phyloP scores from a whole-genome alignment of 2,329 filamentous ascomycete species.

The Thelonectria olida region DNA sequence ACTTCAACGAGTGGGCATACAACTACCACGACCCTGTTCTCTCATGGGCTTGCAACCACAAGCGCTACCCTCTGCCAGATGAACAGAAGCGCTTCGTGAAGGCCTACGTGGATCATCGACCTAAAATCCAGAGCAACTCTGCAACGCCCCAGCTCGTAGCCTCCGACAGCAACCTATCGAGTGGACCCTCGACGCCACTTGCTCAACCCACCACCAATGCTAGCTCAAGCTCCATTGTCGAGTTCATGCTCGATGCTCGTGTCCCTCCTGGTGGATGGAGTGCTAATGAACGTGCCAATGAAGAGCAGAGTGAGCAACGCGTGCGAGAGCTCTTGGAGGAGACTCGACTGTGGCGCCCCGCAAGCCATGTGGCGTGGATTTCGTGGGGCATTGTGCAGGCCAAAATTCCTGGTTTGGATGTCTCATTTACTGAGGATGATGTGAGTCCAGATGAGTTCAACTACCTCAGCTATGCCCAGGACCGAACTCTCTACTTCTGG shows the following conservation, averaged over 20 bases:
- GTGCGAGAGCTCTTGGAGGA: conserved; percentile 79
- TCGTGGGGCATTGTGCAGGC: conserved; percentile 98
- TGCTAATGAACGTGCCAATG: conserved; percentile 64
- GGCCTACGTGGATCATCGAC: conserved; percentile 85
- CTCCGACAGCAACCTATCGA: conserved; percentile 50
- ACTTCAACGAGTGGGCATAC: conserved; percentile 98
- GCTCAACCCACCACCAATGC: conserved; percentile 50
- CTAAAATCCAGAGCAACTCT: conserved; percentile 63
- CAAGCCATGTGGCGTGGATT: conserved; percentile 90
- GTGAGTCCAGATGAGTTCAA: conserved; percentile 77
- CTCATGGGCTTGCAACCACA: conserved; percentile 74
- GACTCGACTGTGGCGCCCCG: conserved; percentile 83
- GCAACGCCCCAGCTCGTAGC: conserved; percentile 61
- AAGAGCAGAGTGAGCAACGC: conserved; percentile 72
- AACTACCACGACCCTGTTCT: conserved; percentile 84
- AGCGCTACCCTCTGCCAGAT: conserved; percentile 77
- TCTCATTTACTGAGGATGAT: conserved; percentile 45
- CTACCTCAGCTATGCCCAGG: conserved; percentile 90
- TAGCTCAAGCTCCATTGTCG: conserved; percentile 66
- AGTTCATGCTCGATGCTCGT: conserved; percentile 86
- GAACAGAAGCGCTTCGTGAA: conserved; percentile 87
- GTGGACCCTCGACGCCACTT: conserved; percentile 43
- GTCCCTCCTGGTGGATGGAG: conserved; percentile 63
- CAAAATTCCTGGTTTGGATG: conserved; percentile 78
- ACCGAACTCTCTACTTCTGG: conserved; percentile 93